Conservation (phyloP, 2,329 filamentous ascomycete species). For the Talaromyces sp. region DNA sequence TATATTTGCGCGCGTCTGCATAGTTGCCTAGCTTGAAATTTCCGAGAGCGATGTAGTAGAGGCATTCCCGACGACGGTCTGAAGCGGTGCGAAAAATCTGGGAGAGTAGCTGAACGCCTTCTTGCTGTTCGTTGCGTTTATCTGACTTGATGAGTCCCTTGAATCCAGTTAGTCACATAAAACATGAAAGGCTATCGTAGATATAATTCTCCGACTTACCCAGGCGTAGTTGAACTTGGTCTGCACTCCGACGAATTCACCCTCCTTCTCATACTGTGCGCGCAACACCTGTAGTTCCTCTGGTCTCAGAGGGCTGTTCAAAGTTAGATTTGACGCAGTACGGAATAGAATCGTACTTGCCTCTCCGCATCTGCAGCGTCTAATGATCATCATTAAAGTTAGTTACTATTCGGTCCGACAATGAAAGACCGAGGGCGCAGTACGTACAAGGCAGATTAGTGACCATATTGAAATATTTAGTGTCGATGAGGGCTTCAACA, state of each 20-base stretch:
- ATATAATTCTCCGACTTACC: slow-evolving; percentile 57
- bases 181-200: not conserved
- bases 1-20: slow-evolving; percentile 89
- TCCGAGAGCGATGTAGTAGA: slow-evolving; percentile 95
- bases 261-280: slow-evolving; percentile 94
- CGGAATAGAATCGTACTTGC: slow-evolving; percentile 48
- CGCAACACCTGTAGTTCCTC: slow-evolving; percentile 91
- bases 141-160: slow-evolving; percentile 95
- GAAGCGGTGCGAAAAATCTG: slow-evolving; percentile 94
- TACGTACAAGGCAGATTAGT: slow-evolving; percentile 53
- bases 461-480: slow-evolving; percentile 33
- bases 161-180: slow-evolving; percentile 12
- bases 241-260: slow-evolving; percentile 92
- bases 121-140: slow-evolving; percentile 80
- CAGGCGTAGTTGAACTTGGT: slow-evolving; percentile 99
- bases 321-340: slow-evolving; percentile 9
- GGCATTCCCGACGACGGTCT: slow-evolving; percentile 92
- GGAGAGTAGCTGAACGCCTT: slow-evolving; percentile 87
- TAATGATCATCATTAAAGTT: slow-evolving; percentile 49
- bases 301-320: slow-evolving; percentile 74
- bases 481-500: not conserved
- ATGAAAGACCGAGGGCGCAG: slow-evolving; percentile 2
- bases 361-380: slow-evolving; percentile 98
- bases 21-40: slow-evolving; percentile 99
- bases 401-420: slow-evolving; percentile 2